phyloP scores from a whole-genome alignment of 2,329 filamentous ascomycete genomes.

The Sporothrix curviconia region DNA sequence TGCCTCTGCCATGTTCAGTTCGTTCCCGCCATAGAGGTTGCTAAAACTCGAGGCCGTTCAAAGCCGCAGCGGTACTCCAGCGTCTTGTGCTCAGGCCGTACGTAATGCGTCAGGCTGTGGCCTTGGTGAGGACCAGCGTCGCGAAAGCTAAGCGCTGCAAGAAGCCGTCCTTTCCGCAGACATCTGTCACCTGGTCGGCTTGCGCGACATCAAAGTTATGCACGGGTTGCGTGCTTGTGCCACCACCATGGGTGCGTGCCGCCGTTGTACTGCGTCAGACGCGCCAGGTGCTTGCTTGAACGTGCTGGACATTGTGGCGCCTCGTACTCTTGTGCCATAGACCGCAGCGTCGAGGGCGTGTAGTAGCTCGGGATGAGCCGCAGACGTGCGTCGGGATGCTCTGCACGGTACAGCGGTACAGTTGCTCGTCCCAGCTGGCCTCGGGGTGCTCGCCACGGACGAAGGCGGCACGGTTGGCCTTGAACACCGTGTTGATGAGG shows the following conservation, averaged over 20 bases:
- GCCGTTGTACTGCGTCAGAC: constrained; percentile 29
- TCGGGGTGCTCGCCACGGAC: constrained; percentile 18
- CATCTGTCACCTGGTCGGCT: constrained; percentile 36
- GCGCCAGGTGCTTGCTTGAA: not conserved
- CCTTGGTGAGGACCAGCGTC: constrained; percentile 44
- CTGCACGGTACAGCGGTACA: constrained; percentile 35
- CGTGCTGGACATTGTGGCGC: constrained; percentile 1
- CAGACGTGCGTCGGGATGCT: constrained; percentile 31
- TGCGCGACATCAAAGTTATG: constrained; percentile 35
- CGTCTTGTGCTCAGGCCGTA: not conserved
- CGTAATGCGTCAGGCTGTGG: constrained; percentile 37
- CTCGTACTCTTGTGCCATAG: constrained; percentile 25
- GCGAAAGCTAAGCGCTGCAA: constrained; percentile 40
- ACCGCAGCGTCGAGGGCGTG: constrained; percentile 30
- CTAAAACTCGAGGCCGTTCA: not conserved
- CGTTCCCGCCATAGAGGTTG: not conserved
- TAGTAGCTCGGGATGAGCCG: constrained; percentile 39
- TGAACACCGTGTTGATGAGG: constrained; percentile 8
- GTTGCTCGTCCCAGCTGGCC: constrained; percentile 34
- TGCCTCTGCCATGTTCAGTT: not conserved
- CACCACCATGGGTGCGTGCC: constrained; percentile 36
- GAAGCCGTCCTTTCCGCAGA: constrained; percentile 41
- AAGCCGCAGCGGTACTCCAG: not conserved
- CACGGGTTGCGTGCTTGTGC: constrained; percentile 33
- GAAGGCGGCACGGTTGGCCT: not conserved